Percentiles rank a stretch among this genome's conserved stretches.
phyloP scores from a whole-genome alignment of 306 rosid species.

The Cucumis melo region DNA sequence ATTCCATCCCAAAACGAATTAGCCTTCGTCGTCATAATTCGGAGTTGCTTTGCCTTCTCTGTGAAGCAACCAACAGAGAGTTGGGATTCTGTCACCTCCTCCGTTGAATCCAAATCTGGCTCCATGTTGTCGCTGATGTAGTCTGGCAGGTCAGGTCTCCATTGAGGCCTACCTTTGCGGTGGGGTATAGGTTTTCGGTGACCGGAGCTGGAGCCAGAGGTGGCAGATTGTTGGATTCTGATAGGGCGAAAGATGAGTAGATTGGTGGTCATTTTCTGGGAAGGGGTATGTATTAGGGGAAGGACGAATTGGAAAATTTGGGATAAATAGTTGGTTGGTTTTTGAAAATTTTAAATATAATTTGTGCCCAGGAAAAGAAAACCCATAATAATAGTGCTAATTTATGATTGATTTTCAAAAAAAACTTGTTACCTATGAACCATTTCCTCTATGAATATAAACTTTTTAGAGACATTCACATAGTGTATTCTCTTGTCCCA shows the following conservation, averaged over 20 bases:
- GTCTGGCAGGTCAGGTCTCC: slow-evolving; percentile 11
- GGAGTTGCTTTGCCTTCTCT: slow-evolving; percentile 71
- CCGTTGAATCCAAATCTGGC: slow-evolving; percentile 4
- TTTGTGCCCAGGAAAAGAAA: neutral
- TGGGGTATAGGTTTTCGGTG: slow-evolving; percentile 12
- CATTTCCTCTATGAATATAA: too few species aligned
- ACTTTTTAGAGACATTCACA: too few species aligned
- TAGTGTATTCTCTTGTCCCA: too few species aligned
- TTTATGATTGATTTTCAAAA: too few species aligned
- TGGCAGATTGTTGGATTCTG: slow-evolving; percentile 21
- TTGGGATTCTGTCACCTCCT: slow-evolving; percentile 23
- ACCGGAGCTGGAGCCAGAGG: slow-evolving; percentile 1
- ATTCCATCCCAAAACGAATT: slow-evolving; percentile 61
- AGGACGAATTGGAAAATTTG: too few species aligned
- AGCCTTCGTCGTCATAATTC: slow-evolving; percentile 38
- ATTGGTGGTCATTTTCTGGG: neutral
- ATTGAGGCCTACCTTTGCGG: neutral
- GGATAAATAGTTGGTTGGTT: neutral
- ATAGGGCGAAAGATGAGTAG: slow-evolving; percentile 1
- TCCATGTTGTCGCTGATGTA: neutral
- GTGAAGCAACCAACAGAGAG: slow-evolving; percentile 46
- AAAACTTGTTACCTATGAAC: too few species aligned
- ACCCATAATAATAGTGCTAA: neutral
- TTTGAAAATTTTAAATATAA: neutral
- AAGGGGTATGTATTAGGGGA: neutral